phyloP scores from a whole-genome alignment of 192 early-diverging fungal species.

The Entophlyctis luteolus region DNA sequence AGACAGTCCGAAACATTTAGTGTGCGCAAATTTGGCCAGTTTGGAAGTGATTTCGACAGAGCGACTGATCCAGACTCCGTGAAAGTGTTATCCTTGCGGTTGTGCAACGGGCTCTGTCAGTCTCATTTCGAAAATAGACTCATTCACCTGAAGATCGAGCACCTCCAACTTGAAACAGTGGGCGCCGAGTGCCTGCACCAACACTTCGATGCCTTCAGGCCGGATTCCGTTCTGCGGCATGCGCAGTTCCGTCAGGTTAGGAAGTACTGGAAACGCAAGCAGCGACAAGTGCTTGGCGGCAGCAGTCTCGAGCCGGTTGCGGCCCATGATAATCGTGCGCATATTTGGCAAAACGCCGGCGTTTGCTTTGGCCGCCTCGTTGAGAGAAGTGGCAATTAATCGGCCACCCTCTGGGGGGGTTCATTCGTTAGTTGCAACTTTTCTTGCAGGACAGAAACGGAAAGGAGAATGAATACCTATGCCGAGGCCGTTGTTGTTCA shows the following conservation, averaged over 20 bases:
- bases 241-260: slow-evolving; percentile 71
- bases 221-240: slow-evolving; percentile 98
- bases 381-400: slow-evolving; percentile 78
- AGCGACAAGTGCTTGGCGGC: slow-evolving; percentile 67
- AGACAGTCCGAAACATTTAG: slow-evolving; percentile 92
- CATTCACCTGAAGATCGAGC: slow-evolving; percentile 69
- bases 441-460: not conserved
- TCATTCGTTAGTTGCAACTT: not conserved
- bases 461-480: slow-evolving; percentile 35
- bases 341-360: slow-evolving; percentile 53
- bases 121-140: too few relatives aligned
- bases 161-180: slow-evolving; percentile 62
- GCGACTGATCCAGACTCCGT: slow-evolving; percentile 74
- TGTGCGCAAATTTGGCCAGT: slow-evolving; percentile 72
- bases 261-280: slow-evolving; percentile 74
- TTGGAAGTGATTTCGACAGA: slow-evolving; percentile 68
- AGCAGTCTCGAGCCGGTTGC: slow-evolving; percentile 89
- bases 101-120: too few relatives aligned
- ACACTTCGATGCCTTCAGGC: slow-evolving; percentile 80
- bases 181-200: slow-evolving; percentile 61
- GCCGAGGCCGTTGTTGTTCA: slow-evolving; percentile 98
- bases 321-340: slow-evolving; percentile 79
- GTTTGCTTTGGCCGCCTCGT: slow-evolving; percentile 70
- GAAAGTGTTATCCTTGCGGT: slow-evolving; percentile 89
- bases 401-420: slow-evolving; percentile 70